Evolutionary conservation across 2,329 filamentous ascomycete genomes (phyloP), one percentile per base, ranked within the genome.

Genomic region (Neurospora sp.): DNA sequence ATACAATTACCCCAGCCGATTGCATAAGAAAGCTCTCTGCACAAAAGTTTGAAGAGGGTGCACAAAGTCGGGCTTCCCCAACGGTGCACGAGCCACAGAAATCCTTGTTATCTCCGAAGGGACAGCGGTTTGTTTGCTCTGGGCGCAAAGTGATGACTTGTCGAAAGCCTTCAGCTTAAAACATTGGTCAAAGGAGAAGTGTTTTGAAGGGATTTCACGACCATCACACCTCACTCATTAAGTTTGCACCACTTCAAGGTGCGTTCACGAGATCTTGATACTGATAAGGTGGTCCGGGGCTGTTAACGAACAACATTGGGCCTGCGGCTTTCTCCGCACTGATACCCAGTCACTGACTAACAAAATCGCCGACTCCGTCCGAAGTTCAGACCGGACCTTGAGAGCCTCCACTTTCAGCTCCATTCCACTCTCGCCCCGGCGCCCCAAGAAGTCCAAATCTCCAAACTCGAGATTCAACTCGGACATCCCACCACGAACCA

Each of bases 401-500:
- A 33, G 52, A 62, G 52, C 52, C 43, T 62, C 52, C 52, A 62
- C 28, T 62, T 62, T 62, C 52, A 62, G 52, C 52, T 62, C 52
- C 12, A 10, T 17, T 62, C 52, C 52, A 62, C 52, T 62, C 33
- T 62, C 52, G 52, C 52, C 52, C 52, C 15, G 52, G 52, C 52
- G 28, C 28, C 52, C 52, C 28, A 62, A 62, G 52, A 62, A 62
- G 52, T 62, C 28, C 52, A 36, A 62, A 33, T 8, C 52, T 62
- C 52, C 52, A 46, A 46, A 46, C 41, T 62, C 52, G 23, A n/a
- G 52, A 62, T 33, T 62, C n/a, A 67, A 36, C 69, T 43, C 33
- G 40, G 8, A 38, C 41, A 62, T 62, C 15, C 62, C n/a, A 67
- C 66, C 38, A 69, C 66, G 57, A 62, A 57, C 65, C 69, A 52